phyloP scores from a whole-genome alignment of 805 yeast genomes.

The Saturnispora sekii region DNA sequence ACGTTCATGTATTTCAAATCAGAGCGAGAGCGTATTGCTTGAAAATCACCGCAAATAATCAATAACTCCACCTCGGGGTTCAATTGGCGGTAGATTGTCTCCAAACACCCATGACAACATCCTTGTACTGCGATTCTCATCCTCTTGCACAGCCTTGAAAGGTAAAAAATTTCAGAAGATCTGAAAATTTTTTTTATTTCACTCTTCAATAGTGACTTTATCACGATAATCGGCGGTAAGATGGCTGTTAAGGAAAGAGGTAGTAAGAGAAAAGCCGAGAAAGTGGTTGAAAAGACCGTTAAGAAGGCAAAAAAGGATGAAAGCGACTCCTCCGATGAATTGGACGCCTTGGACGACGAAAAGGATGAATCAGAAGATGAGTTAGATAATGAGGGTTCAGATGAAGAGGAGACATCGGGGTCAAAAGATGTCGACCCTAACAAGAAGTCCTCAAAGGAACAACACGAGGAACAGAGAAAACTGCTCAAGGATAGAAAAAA shows the following conservation, averaged over 20 bases:
- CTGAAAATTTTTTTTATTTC: background rate
- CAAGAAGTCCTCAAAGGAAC: constrained; percentile 48
- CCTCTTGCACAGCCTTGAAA: constrained; percentile 4
- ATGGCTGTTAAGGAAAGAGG: constrained; percentile 17
- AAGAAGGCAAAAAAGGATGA: constrained; percentile 25
- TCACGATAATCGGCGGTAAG: background rate
- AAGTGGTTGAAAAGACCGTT: constrained; percentile 1
- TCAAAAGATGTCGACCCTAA: constrained; percentile 20
- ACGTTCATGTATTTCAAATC: constrained; percentile 69
- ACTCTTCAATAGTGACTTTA: background rate
- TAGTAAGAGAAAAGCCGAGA: constrained; percentile 16
- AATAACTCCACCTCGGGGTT: constrained; percentile 42
- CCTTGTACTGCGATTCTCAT: constrained; percentile 66
- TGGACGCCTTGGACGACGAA: constrained; percentile 20
- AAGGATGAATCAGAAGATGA: constrained; percentile 24
- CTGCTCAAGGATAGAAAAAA: constrained; percentile 74
- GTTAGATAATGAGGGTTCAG: constrained; percentile 24
- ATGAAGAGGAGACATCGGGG: constrained; percentile 19
- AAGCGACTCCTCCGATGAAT: constrained; percentile 20
- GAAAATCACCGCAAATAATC: constrained; percentile 87
- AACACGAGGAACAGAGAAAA: constrained; percentile 76
- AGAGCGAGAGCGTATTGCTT: constrained; percentile 53
- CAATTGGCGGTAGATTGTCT: constrained; percentile 39
- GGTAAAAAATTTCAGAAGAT: background rate
- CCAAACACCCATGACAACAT: constrained; percentile 79